These are phyloP conservation scores for Chaetoscypha palmicola DNA, from an alignment of 2,329 filamentous ascomycete species.

Conservation along the genomic window DNA sequence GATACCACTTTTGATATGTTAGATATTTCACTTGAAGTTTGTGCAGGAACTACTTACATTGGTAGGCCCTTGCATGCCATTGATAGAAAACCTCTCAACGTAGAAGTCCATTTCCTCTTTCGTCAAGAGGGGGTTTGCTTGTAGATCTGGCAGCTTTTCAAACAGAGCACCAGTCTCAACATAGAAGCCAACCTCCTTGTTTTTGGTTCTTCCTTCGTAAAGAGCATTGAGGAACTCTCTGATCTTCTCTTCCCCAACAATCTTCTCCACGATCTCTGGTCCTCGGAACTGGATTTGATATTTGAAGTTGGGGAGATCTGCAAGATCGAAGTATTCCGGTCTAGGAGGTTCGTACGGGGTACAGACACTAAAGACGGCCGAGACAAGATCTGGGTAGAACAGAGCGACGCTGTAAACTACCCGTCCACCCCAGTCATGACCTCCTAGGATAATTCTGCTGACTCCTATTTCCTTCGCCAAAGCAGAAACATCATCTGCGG, in stretches of 20 bases:
- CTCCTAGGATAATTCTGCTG: conserved; percentile 67
- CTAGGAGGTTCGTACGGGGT: conserved; percentile 62
- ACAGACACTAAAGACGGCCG: conserved; percentile 71
- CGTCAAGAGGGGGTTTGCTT: conserved; percentile 51
- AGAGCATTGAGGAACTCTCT: conserved; percentile 63
- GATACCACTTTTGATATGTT: conserved; percentile 60
- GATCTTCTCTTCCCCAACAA: conserved; percentile 54
- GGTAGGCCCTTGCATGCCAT: conserved; percentile 70
- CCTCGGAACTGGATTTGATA: conserved; percentile 81
- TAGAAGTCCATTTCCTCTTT: conserved; percentile 73
- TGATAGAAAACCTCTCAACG: conserved; percentile 59
- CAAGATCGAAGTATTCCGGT: conserved; percentile 45
- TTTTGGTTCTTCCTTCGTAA: conserved; percentile 57
- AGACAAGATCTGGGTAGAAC: conserved; percentile 66
- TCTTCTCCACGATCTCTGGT: conserved; percentile 53
- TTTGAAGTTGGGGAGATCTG: conserved; percentile 57
- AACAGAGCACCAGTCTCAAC: conserved; percentile 56
- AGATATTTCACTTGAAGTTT: background rate
- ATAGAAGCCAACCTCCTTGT: conserved; percentile 51
- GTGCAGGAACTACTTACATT: conserved; percentile 39
- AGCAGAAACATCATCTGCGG: conserved; percentile 67
- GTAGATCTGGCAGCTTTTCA: conserved; percentile 52
- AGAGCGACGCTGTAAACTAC: conserved; percentile 68
- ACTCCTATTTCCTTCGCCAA: conserved; percentile 49
- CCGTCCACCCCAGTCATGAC: conserved; percentile 82